Evolutionary conservation across 2,329 filamentous ascomycete species (phyloP), one percentile per base, ranked within the genome.

Genomic region (Fusarium nygamai): DNA sequence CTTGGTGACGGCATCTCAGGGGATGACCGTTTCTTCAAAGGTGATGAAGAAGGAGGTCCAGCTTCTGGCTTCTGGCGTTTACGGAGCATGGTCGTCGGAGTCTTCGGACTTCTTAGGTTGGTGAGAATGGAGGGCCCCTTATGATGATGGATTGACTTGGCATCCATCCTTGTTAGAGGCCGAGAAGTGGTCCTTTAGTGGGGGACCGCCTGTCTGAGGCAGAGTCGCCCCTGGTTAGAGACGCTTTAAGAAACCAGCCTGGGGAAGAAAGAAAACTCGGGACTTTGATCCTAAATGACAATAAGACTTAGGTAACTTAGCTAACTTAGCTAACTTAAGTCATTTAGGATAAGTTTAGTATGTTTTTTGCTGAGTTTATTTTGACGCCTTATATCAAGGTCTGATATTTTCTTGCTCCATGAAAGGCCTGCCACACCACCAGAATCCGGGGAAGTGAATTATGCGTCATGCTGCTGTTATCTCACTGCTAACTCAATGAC

Each of bases 11-110:
- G 57, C 72, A 71, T 76, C 31, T 60, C 53, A 29, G 57, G 36
- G 58, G 66, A 39, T 41, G 54, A 33, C 41, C 75, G 47, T 6
- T 43, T 39, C n/a, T 66, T 57, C 10, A 14, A 19, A 31, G 62
- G 17, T 22, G 59, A 41, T 24, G 64, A 34, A 22, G 68, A 22
- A 22, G 33, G 43, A 53, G 47, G 29, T 17, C 58, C 53, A 34
- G 65, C 27, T 31, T 72, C 50, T 60, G 56, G 27, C 33, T 58
- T 53, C 19, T 74, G 78, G 27, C 80, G 79, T 68, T 80, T 78
- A 27, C 80, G 80, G 64, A 80, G 66, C 79, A 81, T 82, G 62
- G 66, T 48, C 58, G 51, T 50, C 66, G 73, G 70, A 74, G 69
- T 46, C 50, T 63, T 67, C 69, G 61, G 72, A 67, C 47, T 36